Evolutionary conservation across 106 monocot genomes (phyloP), one percentile per base, ranked within the genome.

Genomic region (Apostasia shenzhenica): DNA sequence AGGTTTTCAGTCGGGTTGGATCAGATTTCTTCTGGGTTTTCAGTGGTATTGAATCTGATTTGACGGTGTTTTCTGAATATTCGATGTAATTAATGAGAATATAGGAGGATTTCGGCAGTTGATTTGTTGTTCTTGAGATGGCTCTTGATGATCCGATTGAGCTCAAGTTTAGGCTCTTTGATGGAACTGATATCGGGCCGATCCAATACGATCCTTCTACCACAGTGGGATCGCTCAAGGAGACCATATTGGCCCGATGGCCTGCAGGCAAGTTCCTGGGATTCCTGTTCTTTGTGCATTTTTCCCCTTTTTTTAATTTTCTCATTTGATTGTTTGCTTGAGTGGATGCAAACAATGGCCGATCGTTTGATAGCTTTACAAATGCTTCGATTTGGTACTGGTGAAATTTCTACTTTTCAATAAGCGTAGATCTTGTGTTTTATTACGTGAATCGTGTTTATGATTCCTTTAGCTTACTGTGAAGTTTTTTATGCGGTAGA

Each of bases 131-230:
- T 49, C 48, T 48, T 3, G 48, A 57, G 57, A 55, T 55, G 54
- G 66, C 57, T 55, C 66, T 2, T n/a, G 74, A 66, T 66, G 74
- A 57, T 66, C 41, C 67, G 74, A 55, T 74, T 50, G 74, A 74
- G 40, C 56, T 74, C 3, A 74, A 74, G 66, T 74, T 74, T 67
- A 74, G 74, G 66, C 66, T 74, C 4, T 74, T 74, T 66, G 74
- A 74, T 74, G 74, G 74, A 8, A 74, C 74, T 48, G 74, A 74
- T 44, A 74, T 74, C 8, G 74, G 74, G 5, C 74, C 74, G 56
- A 74, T 49, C 55, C 66, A 67, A 53, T 74, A 66, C 57, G 56
- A 66, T 58, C 66, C 74, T 74, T 57, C 66, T 7, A 67, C 66
- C 13, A 57, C 66, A 5, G 74, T 74, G 55, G 74, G 66, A 74